phyloP scores from a whole-genome alignment of 2,329 filamentous ascomycete species.

The Pseudogymnoascus sp. region DNA sequence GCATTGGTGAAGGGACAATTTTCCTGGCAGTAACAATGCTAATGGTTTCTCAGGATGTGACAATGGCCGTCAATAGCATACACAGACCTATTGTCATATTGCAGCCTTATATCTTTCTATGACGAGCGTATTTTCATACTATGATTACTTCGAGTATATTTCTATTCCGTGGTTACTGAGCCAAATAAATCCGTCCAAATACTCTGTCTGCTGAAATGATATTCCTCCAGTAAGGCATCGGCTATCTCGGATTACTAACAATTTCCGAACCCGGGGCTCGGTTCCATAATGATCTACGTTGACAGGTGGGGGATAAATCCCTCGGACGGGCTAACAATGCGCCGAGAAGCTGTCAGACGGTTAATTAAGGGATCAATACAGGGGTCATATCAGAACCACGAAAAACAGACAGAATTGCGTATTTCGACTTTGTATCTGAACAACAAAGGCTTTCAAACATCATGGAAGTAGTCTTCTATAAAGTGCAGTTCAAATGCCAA shows the following conservation, averaged over 20 bases:
- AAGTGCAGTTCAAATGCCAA: not conserved
- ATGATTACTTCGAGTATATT: not conserved
- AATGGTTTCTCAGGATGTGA: not conserved
- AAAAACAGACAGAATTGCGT: not conserved
- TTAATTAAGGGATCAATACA: not conserved
- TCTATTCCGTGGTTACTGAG: not conserved
- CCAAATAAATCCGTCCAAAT: not conserved
- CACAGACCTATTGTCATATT: not conserved
- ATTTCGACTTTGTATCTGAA: not conserved
- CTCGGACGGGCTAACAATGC: not conserved
- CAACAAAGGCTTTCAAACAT: not conserved
- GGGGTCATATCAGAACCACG: not conserved
- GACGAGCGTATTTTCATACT: not conserved
- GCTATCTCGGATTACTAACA: not conserved
- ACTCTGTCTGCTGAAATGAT: not conserved
- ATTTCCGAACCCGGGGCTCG: not conserved
- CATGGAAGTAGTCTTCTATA: not conserved
- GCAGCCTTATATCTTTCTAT: too few relatives aligned
- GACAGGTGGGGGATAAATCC: not conserved
- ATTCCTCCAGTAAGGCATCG: not conserved
- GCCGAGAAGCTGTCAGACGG: not conserved
- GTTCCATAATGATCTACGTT: not conserved
- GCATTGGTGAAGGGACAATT: too few relatives aligned
- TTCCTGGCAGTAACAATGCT: not conserved
- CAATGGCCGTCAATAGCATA: not conserved